These are phyloP conservation scores for Pseudogymnoascus sp. DNA, from an alignment of 2,329 filamentous ascomycete genomes.

Conservation along the genomic window DNA sequence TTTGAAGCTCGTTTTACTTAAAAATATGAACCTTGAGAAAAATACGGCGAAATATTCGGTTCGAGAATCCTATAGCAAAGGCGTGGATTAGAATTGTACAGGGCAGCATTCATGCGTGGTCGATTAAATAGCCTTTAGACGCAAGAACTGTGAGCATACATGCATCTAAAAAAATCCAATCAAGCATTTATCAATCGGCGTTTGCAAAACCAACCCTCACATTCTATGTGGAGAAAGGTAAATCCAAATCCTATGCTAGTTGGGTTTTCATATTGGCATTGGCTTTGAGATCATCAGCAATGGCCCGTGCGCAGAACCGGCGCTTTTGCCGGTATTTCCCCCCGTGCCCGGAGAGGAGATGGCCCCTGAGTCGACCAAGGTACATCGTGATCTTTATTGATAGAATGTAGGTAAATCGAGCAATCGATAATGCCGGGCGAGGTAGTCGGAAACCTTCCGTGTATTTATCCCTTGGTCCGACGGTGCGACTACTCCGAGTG, in stretches of 20 bases:
- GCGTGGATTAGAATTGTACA: background rate
- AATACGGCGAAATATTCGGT: background rate
- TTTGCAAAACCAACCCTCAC: background rate
- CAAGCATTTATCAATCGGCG: background rate
- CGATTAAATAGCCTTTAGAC: background rate
- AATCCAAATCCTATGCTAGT: background rate
- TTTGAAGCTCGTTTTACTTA: background rate
- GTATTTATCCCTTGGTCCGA: background rate
- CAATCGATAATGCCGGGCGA: background rate
- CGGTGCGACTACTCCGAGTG: background rate
- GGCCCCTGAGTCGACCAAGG: background rate
- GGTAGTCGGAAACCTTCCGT: background rate
- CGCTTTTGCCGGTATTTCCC: background rate
- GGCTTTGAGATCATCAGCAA: background rate
- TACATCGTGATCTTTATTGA: background rate
- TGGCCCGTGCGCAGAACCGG: background rate
- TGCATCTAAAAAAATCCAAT: background rate
- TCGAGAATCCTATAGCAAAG: background rate
- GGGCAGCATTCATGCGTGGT: background rate
- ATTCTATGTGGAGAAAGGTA: background rate
- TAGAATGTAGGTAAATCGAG: background rate
- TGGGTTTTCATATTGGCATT: background rate
- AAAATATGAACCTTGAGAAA: background rate
- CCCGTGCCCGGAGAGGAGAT: background rate
- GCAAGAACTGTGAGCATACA: background rate